phyloP scores from a whole-genome alignment of 1,284 basidiomycete species.

The Calocybe gambosa region DNA sequence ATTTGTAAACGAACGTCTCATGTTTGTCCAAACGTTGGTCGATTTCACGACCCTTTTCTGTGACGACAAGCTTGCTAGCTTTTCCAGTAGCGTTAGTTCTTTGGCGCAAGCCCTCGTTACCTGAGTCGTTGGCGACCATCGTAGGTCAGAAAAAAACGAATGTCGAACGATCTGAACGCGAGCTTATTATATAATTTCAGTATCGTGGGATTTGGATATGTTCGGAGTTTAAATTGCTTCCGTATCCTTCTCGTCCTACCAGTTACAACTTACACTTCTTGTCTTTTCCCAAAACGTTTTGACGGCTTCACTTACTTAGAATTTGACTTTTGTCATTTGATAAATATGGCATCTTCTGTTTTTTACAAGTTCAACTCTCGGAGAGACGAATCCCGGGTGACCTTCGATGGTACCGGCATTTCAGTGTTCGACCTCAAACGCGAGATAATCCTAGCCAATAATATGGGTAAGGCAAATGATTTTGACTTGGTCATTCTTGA shows the following conservation, averaged over 20 bases:
- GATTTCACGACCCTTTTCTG: constrained; percentile 60
- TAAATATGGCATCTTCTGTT: constrained; percentile 85
- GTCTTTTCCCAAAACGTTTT: background rate
- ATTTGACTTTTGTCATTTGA: constrained; percentile 23
- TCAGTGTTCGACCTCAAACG: constrained; percentile 99
- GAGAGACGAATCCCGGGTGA: constrained; percentile 89
- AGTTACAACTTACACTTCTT: background rate
- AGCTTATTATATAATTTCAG: constrained; percentile 6
- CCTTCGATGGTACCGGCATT: constrained; percentile 98
- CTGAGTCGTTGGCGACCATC: constrained; percentile 16
- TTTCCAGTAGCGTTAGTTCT: constrained; percentile 20
- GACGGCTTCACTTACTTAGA: constrained; percentile 19
- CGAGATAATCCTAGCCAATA: constrained; percentile 96
- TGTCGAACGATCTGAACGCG: constrained; percentile 13
- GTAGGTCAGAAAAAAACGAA: background rate
- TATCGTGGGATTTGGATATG: constrained; percentile 4
- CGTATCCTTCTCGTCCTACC: background rate
- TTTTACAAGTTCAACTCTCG: constrained; percentile 99
- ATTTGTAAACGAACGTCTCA: constrained; percentile 43
- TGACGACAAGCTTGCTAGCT: constrained; percentile 29
- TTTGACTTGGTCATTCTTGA: constrained; percentile 93
- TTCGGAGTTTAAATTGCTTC: constrained; percentile 1
- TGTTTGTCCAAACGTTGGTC: constrained; percentile 77
- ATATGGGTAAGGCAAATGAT: constrained; percentile 92
- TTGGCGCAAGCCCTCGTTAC: constrained; percentile 24